Evolutionary conservation across 805 yeast genomes (phyloP), one percentile per base, ranked within the genome.

Genomic region (Wickerhamomyces tratensis): DNA sequence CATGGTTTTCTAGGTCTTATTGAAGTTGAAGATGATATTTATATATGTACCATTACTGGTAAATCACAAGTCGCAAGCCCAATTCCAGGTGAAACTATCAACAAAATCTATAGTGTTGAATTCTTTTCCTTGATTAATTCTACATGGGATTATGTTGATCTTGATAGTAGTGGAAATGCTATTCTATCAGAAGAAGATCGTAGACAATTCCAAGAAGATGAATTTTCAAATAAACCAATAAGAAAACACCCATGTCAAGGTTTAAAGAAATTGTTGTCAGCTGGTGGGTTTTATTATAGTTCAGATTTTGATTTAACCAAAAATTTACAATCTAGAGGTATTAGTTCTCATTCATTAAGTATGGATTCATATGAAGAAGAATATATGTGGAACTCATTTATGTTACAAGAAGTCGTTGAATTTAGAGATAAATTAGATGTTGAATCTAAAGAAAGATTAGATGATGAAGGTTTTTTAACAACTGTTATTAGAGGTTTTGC

Each of bases 401-500:
- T 93, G 80, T 82, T 89, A 81, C 74, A 79, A 42, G 95, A 87
- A 48, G 72, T 91, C 40, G 68, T 86, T 47, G 72, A 76, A 38
- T 89, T 83, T 61, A 70, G 95, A 46, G 72, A 80, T 47, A 82
- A 82, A 43, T 64, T 87, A 43, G 89, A 82, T 35, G 65, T 67
- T 5, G 73, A 66, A 15, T 77, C 79, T 31, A 82, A 77, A 50
- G 65, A 65, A 33, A 65, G 73, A 11, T 58, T 93, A 42, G 96
- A 89, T 58, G 73, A 72, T 31, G 85, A 83, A 54, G 82, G 85
- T 26, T 88, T 91, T 52, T 65, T 91, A 40, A 88, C 97, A 1
- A 86, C 96, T 0, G 96, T 84, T 7, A 93, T 93, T 42, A 71
- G 98, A 45, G 99, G 99, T 0, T 93, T 88, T 68, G 96, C 98